Evolutionary conservation across 2,329 filamentous ascomycete genomes (phyloP).

Genomic region (Paecilomyces sp.): DNA sequence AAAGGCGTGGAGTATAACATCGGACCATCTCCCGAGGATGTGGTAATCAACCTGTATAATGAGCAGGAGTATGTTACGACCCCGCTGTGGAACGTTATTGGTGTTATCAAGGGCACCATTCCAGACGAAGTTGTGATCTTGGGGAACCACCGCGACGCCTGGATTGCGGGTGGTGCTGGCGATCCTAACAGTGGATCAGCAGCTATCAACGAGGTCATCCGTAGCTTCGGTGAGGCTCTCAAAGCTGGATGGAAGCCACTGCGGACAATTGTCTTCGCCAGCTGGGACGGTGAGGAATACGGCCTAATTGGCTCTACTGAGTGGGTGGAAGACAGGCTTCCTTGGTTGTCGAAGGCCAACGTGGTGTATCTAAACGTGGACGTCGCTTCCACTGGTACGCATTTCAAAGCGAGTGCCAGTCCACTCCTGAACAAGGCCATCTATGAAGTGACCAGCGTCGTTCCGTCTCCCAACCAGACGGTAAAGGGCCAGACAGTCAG

Average conservation of each 20-base stretch:
- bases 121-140: slow-evolving; percentile 79
- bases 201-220: slow-evolving; percentile 69
- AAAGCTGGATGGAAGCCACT: slow-evolving; percentile 73
- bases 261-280: slow-evolving; percentile 86
- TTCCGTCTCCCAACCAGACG: slow-evolving; percentile 70
- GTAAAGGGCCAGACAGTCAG: slow-evolving; percentile 60
- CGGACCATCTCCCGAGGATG: slow-evolving; percentile 66
- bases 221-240: slow-evolving; percentile 65
- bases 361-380: slow-evolving; percentile 86
- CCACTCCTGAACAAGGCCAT: slow-evolving; percentile 70
- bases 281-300: slow-evolving; percentile 80
- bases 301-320: slow-evolving; percentile 80
- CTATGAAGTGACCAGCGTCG: slow-evolving; percentile 55
- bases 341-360: slow-evolving; percentile 66
- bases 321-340: slow-evolving; percentile 85
- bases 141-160: slow-evolving; percentile 88
- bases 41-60: slow-evolving; percentile 68
- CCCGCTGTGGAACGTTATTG: slow-evolving; percentile 85
- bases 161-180: slow-evolving; percentile 76
- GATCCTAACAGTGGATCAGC: slow-evolving; percentile 81
- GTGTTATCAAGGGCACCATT: slow-evolving; percentile 81
- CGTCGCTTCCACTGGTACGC: slow-evolving; percentile 58
- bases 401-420: slow-evolving; percentile 60
- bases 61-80: slow-evolving; percentile 76
- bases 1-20: slow-evolving; percentile 80